Evolutionary conservation across 352 stramenopile species (phyloP), one percentile per base, ranked within the genome.

Genomic region (Lagenidium sp.): DNA sequence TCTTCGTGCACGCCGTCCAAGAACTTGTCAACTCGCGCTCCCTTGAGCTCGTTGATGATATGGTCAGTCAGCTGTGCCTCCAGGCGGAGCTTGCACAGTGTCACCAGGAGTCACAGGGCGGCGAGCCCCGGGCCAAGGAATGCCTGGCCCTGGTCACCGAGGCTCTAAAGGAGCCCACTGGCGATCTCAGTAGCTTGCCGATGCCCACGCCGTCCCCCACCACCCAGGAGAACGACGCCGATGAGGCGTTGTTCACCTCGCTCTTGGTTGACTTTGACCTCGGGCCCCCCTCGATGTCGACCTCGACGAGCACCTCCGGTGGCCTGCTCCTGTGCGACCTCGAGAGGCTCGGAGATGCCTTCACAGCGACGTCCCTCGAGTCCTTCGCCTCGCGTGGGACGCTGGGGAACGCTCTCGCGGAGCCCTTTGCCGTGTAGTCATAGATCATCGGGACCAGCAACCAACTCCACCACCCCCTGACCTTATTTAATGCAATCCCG

Each of bases 211-310:
- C n/a, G n/a, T n/a, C n/a, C n/a, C n/a, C n/a, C 13, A 10, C 32
- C 2, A 11, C 32, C 15, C 44, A 16, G 4, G 31, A 34, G 1
- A 40, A 60, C 19, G 52, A 60, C n/a, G 45, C 53, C 22, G 52
- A 53, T 30, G 44, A 60, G 40, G 38, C 44, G 2, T 16, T 59
- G 38, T 59, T 59, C 39, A 51, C 53, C 41, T 53, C 50, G 52
- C 53, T 60, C 42, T 50, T 54, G 52, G 45, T 25, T 34, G 52
- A 60, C 21, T 54, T 54, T 21, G 52, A 60, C 13, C 30, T 60
- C 30, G 52, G 48, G 13, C 36, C 48, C 19, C 32, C 44, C 4
- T 36, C 37, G 12, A 37, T n/a, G 44, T 49, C 15, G 43, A 58
- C 23, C 18, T 12, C 15, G 28, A 8, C 25, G 44, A 47, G n/a